These are phyloP conservation scores for Fallopia convolvulus DNA, from an alignment of 148 eudicot genomes.

Conservation along the genomic window DNA sequence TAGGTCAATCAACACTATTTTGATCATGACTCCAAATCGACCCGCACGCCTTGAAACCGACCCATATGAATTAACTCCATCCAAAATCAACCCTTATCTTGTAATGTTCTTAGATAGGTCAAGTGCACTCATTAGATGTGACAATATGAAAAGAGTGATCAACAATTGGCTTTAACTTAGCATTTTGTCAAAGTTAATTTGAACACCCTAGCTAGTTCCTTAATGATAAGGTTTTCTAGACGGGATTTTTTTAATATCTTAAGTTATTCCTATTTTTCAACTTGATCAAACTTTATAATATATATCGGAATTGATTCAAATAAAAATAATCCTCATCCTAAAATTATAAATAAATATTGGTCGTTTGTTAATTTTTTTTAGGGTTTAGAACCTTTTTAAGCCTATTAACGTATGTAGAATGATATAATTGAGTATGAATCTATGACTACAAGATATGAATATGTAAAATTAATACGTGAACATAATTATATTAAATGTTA, in stretches of 20 bases:
- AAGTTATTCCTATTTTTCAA: neutral
- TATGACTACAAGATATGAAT: too few species aligned
- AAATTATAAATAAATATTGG: too few species aligned
- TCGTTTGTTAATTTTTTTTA: too few species aligned
- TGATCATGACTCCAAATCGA: neutral
- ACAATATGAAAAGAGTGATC: neutral
- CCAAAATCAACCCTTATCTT: neutral
- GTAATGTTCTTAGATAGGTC: conserved; percentile 1
- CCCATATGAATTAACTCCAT: neutral
- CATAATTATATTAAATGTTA: too few species aligned
- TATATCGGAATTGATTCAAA: too few species aligned
- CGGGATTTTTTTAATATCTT: neutral
- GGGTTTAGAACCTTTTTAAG: too few species aligned
- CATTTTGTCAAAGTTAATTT: conserved; percentile 1
- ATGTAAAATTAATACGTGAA: too few species aligned
- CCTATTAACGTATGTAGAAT: too few species aligned
- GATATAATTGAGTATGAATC: too few species aligned
- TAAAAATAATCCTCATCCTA: too few species aligned
- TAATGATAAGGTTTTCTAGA: neutral
- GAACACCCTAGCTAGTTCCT: neutral
- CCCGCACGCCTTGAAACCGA: neutral
- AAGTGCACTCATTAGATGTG: conserved; percentile 8
- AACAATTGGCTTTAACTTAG: neutral
- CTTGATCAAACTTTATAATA: neutral
- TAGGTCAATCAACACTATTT: neutral